Evolutionary conservation across 345 rosid genomes (phyloP).

Genomic region (Ceriops tagal): DNA sequence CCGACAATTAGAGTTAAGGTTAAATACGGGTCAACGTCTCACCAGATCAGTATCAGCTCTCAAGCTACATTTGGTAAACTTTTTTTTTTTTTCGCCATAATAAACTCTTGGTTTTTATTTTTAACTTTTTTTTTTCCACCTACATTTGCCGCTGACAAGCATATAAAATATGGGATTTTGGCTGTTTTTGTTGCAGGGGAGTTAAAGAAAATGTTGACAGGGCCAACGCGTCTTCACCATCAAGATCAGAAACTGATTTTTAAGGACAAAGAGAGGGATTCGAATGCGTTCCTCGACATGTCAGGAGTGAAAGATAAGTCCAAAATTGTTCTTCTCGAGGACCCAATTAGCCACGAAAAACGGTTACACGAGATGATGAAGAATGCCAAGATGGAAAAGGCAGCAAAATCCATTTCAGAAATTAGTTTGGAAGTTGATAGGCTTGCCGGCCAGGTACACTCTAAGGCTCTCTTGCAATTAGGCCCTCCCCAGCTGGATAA

Average conservation of each 20-base stretch:
- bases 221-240: slow-evolving; percentile 85
- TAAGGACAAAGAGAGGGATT: slow-evolving; percentile 94
- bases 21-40: slow-evolving; percentile 81
- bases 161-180: background rate
- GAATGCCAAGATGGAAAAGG: slow-evolving; percentile 84
- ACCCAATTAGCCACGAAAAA: slow-evolving; percentile 86
- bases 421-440: slow-evolving; percentile 87
- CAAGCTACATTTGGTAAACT: slow-evolving; percentile 86
- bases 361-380: slow-evolving; percentile 75
- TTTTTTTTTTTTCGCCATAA: background rate
- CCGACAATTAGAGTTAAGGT: slow-evolving; percentile 88
- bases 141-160: background rate
- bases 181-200: slow-evolving; percentile 54
- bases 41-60: slow-evolving; percentile 71
- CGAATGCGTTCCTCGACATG: slow-evolving; percentile 76
- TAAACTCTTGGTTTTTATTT: background rate
- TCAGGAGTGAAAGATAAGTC: slow-evolving; percentile 91
- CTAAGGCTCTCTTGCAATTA: too few relatives aligned
- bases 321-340: slow-evolving; percentile 78
- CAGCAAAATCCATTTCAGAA: slow-evolving; percentile 79
- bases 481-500: background rate
- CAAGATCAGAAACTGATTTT: slow-evolving; percentile 88
- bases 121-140: background rate
- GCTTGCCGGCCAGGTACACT: slow-evolving; percentile 72
- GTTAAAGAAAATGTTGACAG: slow-evolving; percentile 86